Evolutionary conservation across 257 asterid genomes (phyloP), one percentile per base, ranked within the genome.

Genomic region (Handroanthus guayacan): DNA sequence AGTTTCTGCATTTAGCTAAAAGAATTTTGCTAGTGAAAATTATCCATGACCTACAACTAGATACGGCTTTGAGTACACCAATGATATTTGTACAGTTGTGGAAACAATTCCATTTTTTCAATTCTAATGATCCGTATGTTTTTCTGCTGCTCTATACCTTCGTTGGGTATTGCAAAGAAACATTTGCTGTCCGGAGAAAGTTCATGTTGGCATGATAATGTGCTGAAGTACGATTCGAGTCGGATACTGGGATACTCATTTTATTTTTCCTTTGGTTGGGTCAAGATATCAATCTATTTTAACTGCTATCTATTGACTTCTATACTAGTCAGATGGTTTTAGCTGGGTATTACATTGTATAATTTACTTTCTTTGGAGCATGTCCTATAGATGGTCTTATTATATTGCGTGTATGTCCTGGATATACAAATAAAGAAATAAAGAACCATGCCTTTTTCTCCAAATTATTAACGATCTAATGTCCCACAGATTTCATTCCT

Each of bases 261-360:
- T 50, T 47, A 2, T 48, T 48, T 44, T 47, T 68, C 62, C 62
- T 69, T 36, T 2, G 9, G 12, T n/a, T 36, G 6, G 47, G 9
- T 39, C 18, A 20, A 70, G 36, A 61, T 17, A 17, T 62, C n/a
- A 14, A 62, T 58, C n/a, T 58, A 58, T 57, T 72, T 12, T 34
- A 36, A n/a, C 18, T 17, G 64, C 38, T 54, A 38, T 17, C 20
- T 55, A 37, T 18, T 9, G 50, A 17, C 37, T 17, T 67, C 45
- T 39, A 18, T 52, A 1, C 51, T n/a, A 6, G 69, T n/a, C 9
- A 16, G 62, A 44, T 52, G 57, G 39, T 16, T 44, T 3, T 10
- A 14, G 36, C 20, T 57, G 68, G 41, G 58, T 41, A 16, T 34
- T 41, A 44, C 47, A 11, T 58, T 58, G 47, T 57, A 58, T 17